A percentile compares a stretch with the other conserved stretches of the same genome.
phyloP scores from a whole-genome alignment of 768 basidiomycete species.

The Macrolepiota dolichaula region DNA sequence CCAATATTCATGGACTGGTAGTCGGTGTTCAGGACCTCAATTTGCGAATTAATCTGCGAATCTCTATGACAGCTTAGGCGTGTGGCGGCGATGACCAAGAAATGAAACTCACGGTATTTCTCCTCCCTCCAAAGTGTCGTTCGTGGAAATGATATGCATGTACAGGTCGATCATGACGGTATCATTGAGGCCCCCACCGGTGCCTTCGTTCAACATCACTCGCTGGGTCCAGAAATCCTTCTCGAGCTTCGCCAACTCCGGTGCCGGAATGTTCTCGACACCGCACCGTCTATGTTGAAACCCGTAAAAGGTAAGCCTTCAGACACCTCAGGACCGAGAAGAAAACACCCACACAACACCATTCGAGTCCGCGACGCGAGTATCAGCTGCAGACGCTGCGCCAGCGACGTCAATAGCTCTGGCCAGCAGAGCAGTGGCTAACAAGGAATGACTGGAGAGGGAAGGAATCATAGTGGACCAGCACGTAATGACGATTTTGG shows the following conservation, averaged over 20 bases:
- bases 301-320: too few species aligned
- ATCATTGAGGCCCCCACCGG: too few species aligned
- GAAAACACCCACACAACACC: not conserved
- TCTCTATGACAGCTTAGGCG: conserved; percentile 13
- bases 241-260: too few species aligned
- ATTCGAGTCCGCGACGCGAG: not conserved
- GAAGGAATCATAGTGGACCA: not conserved
- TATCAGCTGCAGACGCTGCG: not conserved
- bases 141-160: conserved; percentile 14
- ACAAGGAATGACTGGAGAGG: not conserved
- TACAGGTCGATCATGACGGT: too few species aligned
- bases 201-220: not conserved
- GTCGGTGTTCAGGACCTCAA: conserved; percentile 36
- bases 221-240: not conserved
- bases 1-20: conserved; percentile 25
- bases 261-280: too few species aligned
- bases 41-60: conserved; percentile 30
- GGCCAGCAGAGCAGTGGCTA: conserved; percentile 1
- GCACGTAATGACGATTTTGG: not conserved
- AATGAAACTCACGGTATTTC: conserved; percentile 8
- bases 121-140: conserved; percentile 13
- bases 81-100: not conserved
- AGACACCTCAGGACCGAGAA: too few species aligned
- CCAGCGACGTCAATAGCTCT: not conserved
- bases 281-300: too few species aligned